Base-by-base conservation (phyloP, 768 basidiomycete species). In the Asterophora lycoperdoides region DNA sequence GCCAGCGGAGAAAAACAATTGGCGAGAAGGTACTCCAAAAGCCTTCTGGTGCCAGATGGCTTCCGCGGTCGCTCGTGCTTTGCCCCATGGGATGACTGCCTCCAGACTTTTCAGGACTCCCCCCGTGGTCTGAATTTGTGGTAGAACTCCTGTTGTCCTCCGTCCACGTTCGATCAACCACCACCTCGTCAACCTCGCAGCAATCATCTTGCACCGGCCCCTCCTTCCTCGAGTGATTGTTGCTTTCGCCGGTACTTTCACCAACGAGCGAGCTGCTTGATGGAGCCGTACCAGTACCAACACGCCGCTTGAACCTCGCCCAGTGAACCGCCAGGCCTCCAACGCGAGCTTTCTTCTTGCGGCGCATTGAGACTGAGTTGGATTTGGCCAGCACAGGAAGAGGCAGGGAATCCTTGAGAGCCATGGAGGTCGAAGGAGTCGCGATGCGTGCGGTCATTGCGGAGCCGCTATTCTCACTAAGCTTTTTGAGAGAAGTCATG, bases 131-230 rank as follows among this genome's bases (percentile, higher is more conserved):
- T 13, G 80, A 78, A 46, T 76, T 76, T 18, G 76, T 66, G 35
- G 73, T 62, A 17, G 77, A 77, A 44, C 71, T 80, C 61, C 75
- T 78, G 53, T 77, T 70, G 51, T 80, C 79, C 47, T 81, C 80
- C 2, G 75, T 68, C 85, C 84, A 86, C 28, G 73, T 67, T 40
- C 86, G 76, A 63, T 90, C 87, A 13, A 90, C 87, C 18, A 90
- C 80, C 17, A 89, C 78, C 68, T 86, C 79, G 63, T 90, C 78
- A 7, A 89, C 80, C 44, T 72, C 67, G 30, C 63, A 70, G 11
- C 59, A 62, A 23, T 71, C 71, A 14, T 63, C 59, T 29, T 60
- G 51, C 6, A 38, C 54, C 18, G 38, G 44, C 8, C 40, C 51
- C 18, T 56, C 53, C 35, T 49, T 37, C 19, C 56, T 62, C n/a